Percentiles rank a stretch among this genome's conserved stretches.
These are phyloP conservation scores for Cydonia oblonga DNA, from an alignment of 331 rosid genomes.

Conservation along the genomic window DNA sequence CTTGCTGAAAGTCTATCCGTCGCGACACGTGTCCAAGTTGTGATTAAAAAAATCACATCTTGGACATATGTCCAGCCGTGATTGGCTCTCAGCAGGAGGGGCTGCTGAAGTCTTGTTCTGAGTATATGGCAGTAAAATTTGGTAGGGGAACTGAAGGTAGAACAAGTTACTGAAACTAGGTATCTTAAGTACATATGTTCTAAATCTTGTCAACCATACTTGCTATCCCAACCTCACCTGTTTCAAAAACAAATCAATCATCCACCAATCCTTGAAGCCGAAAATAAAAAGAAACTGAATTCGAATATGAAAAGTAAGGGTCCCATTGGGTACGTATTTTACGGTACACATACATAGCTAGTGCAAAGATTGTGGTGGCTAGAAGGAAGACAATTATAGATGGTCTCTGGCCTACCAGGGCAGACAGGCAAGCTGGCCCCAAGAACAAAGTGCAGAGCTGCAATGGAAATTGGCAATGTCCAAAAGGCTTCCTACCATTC, in stretches of 20 bases:
- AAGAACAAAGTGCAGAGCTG: slow-evolving; percentile 19
- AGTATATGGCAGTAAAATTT: background rate
- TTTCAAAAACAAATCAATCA: background rate
- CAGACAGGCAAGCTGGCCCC: slow-evolving; percentile 19
- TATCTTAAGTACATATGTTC: background rate
- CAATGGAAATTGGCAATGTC: background rate
- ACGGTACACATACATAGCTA: slow-evolving; percentile 2
- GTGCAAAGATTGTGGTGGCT: slow-evolving; percentile 19
- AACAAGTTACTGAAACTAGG: background rate
- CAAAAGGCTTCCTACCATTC: background rate
- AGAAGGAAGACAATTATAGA: slow-evolving; percentile 28
- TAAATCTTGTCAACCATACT: background rate
- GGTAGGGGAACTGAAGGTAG: background rate
- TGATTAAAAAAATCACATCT: too few relatives aligned
- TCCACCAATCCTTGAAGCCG: background rate
- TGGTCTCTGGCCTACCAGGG: slow-evolving; percentile 27
- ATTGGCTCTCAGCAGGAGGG: too few relatives aligned
- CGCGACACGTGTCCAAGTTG: too few relatives aligned
- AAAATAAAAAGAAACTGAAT: background rate
- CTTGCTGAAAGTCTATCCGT: too few relatives aligned
- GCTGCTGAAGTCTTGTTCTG: too few relatives aligned
- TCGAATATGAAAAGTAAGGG: background rate
- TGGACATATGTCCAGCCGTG: too few relatives aligned
- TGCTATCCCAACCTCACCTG: slow-evolving; percentile 26
- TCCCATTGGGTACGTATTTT: background rate